These are phyloP conservation scores for Microbotryum intermedium DNA, from an alignment of 1,284 basidiomycete genomes.

Conservation along the genomic window DNA sequence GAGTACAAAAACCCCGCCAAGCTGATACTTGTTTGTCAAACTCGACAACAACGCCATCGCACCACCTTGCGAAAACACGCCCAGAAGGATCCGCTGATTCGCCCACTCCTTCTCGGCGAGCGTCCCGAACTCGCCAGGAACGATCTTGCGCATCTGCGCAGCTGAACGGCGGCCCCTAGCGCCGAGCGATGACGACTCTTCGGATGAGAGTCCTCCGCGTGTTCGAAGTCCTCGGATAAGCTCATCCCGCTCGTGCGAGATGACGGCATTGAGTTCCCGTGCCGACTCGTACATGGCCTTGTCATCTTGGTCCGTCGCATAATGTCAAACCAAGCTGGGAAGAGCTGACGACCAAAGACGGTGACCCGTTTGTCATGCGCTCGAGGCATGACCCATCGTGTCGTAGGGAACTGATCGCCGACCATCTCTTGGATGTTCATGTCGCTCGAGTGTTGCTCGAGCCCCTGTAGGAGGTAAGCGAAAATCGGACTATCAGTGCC, in stretches of 20 bases:
- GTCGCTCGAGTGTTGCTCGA: constrained; percentile 9
- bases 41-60: constrained; percentile 12
- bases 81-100: constrained; percentile 15
- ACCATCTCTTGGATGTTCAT: constrained; percentile 3
- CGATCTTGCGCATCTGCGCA: too few species aligned
- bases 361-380: constrained; percentile 8
- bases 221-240: constrained; percentile 11
- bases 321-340: constrained; percentile 28
- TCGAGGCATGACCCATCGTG: constrained; percentile 23
- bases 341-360: neutral
- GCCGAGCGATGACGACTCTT: neutral
- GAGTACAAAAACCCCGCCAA: constrained; percentile 14
- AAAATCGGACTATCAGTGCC: neutral
- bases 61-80: constrained; percentile 21
- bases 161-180: neutral
- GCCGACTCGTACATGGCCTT: constrained; percentile 8
- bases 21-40: constrained; percentile 2
- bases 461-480: constrained; percentile 4
- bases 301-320: constrained; percentile 6
- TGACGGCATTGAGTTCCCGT: constrained; percentile 15
- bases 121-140: constrained; percentile 10
- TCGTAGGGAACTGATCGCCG: constrained; percentile 1
- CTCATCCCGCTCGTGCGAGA: constrained; percentile 11
- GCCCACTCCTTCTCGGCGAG: constrained; percentile 19
- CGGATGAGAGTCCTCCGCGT: neutral